Evolutionary conservation across 2,329 filamentous ascomycete genomes (phyloP).

Genomic region (Cladobotryum mycophilum): DNA sequence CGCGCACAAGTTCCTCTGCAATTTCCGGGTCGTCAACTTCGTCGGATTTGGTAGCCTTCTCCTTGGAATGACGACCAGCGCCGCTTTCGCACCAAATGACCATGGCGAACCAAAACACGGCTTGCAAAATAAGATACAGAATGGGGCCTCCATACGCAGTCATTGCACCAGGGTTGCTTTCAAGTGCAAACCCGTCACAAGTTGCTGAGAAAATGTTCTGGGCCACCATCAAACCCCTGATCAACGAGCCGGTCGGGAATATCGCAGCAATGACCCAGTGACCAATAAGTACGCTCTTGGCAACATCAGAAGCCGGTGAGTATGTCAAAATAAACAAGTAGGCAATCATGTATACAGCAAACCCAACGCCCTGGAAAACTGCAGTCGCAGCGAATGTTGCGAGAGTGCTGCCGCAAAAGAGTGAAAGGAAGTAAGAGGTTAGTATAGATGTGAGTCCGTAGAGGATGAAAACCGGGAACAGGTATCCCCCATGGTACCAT

Average conservation of each 20-base stretch:
- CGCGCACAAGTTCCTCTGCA: slow-evolving; percentile 19
- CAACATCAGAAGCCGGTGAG: slow-evolving; percentile 59
- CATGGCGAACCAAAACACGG: slow-evolving; percentile 58
- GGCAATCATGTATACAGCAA: slow-evolving; percentile 28
- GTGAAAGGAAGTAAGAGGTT: slow-evolving; percentile 58
- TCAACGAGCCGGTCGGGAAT: slow-evolving; percentile 38
- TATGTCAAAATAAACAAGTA: slow-evolving; percentile 68
- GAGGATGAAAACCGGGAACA: slow-evolving; percentile 70
- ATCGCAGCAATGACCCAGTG: slow-evolving; percentile 67
- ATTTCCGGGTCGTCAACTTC: slow-evolving; percentile 22
- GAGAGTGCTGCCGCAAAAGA: slow-evolving; percentile 57
- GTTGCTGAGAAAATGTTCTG: slow-evolving; percentile 74
- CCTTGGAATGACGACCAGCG: slow-evolving; percentile 11
- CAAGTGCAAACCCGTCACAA: slow-evolving; percentile 53
- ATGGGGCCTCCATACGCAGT: slow-evolving; percentile 74
- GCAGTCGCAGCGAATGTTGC: slow-evolving; percentile 10
- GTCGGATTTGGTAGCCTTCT: slow-evolving; percentile 13
- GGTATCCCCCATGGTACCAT: slow-evolving; percentile 54
- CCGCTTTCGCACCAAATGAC: slow-evolving; percentile 75
- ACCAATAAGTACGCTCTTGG: slow-evolving; percentile 58
- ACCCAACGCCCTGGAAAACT: slow-evolving; percentile 16
- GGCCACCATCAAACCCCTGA: slow-evolving; percentile 64
- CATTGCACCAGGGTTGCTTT: slow-evolving; percentile 55
- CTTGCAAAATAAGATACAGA: slow-evolving; percentile 68
- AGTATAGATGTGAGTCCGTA: slow-evolving; percentile 71